Conservation (phyloP, 2,329 filamentous ascomycete genomes). For the Cryphonectria carpinicola region DNA sequence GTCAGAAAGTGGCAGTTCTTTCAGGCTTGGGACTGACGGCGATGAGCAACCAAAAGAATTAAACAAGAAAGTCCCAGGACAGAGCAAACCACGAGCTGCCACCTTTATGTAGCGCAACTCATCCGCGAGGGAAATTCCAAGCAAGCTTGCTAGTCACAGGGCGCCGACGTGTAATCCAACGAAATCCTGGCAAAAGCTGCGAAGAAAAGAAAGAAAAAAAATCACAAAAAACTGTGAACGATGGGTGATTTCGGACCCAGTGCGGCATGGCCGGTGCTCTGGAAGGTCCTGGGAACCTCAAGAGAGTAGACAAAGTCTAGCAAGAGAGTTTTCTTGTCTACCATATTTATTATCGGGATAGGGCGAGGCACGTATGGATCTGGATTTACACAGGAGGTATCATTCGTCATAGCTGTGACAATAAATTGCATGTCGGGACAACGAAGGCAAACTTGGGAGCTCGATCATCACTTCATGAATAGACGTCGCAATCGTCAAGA, state of each 20-base stretch:
- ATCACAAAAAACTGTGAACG: neutral
- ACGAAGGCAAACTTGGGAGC: neutral
- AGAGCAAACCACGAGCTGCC: neutral
- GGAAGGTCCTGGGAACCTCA: neutral
- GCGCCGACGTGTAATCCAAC: neutral
- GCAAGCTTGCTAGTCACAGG: neutral
- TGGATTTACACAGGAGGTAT: neutral
- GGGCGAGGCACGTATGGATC: neutral
- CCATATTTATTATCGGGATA: neutral
- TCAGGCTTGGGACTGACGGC: neutral
- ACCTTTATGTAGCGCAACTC: neutral
- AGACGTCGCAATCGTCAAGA: slow-evolving; percentile 4
- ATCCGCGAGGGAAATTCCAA: neutral
- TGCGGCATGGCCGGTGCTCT: neutral
- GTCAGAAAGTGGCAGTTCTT: neutral
- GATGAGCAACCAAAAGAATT: neutral
- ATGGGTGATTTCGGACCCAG: neutral
- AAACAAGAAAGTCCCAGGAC: neutral
- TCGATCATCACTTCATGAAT: neutral
- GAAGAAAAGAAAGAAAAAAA: neutral
- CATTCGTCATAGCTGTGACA: neutral
- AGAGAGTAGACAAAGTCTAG: neutral
- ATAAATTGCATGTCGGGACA: neutral
- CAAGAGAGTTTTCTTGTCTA: neutral
- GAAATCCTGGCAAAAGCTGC: neutral